Evolutionary conservation across 768 basidiomycete genomes (phyloP), one percentile per base, ranked within the genome.

Genomic region (Xanthoconium stramineum): DNA sequence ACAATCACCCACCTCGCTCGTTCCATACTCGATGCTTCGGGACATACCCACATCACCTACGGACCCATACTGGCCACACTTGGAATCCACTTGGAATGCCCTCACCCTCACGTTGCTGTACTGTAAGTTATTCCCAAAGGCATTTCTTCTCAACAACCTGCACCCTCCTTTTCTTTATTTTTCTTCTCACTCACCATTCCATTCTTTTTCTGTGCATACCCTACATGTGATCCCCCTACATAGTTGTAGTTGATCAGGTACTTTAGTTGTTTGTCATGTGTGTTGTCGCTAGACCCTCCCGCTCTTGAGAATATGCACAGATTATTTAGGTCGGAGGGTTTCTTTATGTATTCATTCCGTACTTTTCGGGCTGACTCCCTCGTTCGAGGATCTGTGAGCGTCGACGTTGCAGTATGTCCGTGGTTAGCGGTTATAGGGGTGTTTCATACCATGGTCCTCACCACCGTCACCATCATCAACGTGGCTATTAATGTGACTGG

Each of bases 1-100:
- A 20, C 20, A 13, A 36, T 24, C 47, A 12, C 6, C 35, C 20
- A 24, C 32, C 15, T 3, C 13, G 2, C 14, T 32, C 47, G 8
- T 40, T 47, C 43, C 38, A 13, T 12, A 48, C 38, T 36, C 30
- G 53, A 52, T 47, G 19, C 20, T 35, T 37, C 19, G 20, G 38
- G 40, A 37, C 42, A 32, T 48, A 55, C 44, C 53, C 30, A 29
- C 28, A 24, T 28, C 11, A 47, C 45, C 52, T 39, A 40, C 8
- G 53, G 40, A 61, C 51, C 8, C 24, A 24, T 24, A 5, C 38
- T 30, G n/a, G 30, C 17, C 29, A 45, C 28, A 60, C 54, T 47
- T 48, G 64, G 63, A 65, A 53, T 32, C 19, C 56, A 55, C 51
- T 55, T 40, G 55, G 53, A 55, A 55, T 24, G 24, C 24, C 24